phyloP scores from a whole-genome alignment of 495 filamentous ascomycete genomes.

The Daldinia caldariorum region DNA sequence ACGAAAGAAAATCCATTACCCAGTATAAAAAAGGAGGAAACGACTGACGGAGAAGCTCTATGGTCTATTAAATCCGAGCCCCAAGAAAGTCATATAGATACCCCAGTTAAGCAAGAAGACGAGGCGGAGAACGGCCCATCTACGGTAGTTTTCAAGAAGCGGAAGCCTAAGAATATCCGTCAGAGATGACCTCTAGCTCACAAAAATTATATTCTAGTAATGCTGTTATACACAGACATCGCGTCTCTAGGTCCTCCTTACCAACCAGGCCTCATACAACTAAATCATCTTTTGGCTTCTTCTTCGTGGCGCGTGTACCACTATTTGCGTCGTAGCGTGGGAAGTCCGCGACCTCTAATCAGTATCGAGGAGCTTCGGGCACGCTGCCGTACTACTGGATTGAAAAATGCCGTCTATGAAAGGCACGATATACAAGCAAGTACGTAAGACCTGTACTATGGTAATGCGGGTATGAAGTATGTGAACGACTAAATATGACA shows the following conservation, averaged over 20 bases:
- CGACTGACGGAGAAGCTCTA: slow-evolving; percentile 21
- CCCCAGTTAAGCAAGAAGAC: slow-evolving; percentile 54
- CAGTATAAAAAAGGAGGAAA: slow-evolving; percentile 51
- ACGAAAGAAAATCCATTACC: slow-evolving; percentile 53
- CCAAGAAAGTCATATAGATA: slow-evolving; percentile 27
- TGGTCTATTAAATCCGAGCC: slow-evolving; percentile 16
- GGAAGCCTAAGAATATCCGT: slow-evolving; percentile 80
- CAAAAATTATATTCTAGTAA: background rate
- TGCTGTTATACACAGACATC: background rate
- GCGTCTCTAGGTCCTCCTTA: background rate
- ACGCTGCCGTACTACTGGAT: background rate
- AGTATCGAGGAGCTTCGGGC: background rate
- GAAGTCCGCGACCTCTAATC: background rate
- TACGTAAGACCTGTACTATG: background rate
- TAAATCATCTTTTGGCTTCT: background rate
- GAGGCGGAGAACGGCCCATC: slow-evolving; percentile 35
- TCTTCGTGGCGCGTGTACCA: background rate
- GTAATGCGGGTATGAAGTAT: background rate
- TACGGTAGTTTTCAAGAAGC: slow-evolving; percentile 84
- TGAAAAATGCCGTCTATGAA: background rate
- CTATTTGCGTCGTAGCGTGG: background rate
- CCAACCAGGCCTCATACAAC: background rate
- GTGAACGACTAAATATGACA: background rate
- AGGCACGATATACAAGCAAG: background rate
- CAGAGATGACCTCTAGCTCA: slow-evolving; percentile 51